phyloP scores from a whole-genome alignment of 139 green algal genomes.

The Astrephomene gubernaculifera region DNA sequence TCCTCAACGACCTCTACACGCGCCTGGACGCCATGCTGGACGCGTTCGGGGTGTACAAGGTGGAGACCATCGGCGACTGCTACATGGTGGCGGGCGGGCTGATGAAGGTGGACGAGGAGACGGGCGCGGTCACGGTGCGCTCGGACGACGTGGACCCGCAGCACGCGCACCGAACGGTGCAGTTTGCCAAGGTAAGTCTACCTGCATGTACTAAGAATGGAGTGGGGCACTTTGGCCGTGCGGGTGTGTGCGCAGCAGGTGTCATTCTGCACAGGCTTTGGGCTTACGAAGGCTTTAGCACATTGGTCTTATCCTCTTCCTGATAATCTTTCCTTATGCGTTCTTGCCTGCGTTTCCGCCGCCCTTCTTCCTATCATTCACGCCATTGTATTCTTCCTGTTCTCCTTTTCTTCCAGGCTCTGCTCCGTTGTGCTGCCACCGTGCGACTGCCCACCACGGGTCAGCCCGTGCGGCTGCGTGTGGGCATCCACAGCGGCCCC shows the following conservation, averaged over 20 bases:
- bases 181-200: constrained; percentile 24
- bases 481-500: constrained; percentile 42
- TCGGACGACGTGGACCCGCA: constrained; percentile 28
- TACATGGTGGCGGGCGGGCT: constrained; percentile 27
- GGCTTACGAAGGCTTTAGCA: no score
- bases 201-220: no score
- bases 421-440: neutral
- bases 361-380: no score
- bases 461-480: constrained; percentile 25
- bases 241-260: neutral
- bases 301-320: no score
- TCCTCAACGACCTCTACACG: constrained; percentile 41
- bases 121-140: constrained; percentile 32
- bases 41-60: constrained; percentile 37
- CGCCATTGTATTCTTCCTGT: no score
- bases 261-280: no score
- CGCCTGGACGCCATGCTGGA: constrained; percentile 28
- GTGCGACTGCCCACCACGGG: constrained; percentile 27
- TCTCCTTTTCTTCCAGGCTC: no score
- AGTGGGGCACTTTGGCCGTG: no score
- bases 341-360: no score
- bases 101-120: constrained; percentile 41
- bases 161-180: constrained; percentile 25
- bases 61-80: constrained; percentile 41
- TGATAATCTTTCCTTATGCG: no score